These are phyloP conservation scores for Erigeron philadelphicus DNA, from an alignment of 140 eudicot species.

Conservation along the genomic window DNA sequence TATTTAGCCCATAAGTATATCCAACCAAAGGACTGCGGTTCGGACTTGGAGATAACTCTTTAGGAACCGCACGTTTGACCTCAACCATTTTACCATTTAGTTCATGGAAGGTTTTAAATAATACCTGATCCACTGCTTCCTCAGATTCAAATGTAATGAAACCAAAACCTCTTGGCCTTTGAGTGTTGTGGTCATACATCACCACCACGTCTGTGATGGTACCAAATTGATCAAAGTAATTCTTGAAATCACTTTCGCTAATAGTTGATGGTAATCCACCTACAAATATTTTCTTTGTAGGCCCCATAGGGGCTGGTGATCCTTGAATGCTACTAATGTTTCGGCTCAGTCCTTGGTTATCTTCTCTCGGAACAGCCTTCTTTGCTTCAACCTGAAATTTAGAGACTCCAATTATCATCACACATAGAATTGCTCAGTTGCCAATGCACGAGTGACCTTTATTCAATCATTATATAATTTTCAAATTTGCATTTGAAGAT, in stretches of 20 bases:
- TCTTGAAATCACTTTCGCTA: conserved; percentile 67
- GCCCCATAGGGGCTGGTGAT: conserved; percentile 58
- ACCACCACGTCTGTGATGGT: conserved; percentile 70
- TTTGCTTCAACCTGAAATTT: conserved; percentile 76
- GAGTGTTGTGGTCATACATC: conserved; percentile 87
- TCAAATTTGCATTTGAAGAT: conserved; percentile 6
- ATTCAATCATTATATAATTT: neutral
- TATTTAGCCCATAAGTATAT: conserved; percentile 44
- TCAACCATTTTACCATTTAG: conserved; percentile 87
- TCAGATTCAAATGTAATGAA: conserved; percentile 80
- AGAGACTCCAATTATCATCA: conserved; percentile 10
- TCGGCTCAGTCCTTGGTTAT: conserved; percentile 53
- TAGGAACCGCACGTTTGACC: conserved; percentile 87
- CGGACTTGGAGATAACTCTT: conserved; percentile 73
- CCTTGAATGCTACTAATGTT: conserved; percentile 60
- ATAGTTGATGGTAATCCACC: conserved; percentile 86
- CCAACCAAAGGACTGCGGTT: conserved; percentile 60
- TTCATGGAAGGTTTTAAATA: conserved; percentile 69
- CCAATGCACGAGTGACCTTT: neutral
- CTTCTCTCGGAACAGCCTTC: conserved; percentile 94
- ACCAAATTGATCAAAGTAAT: conserved; percentile 77
- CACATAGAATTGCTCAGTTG: neutral
- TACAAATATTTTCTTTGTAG: conserved; percentile 83
- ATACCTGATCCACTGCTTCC: conserved; percentile 64
- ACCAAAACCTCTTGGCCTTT: conserved; percentile 88